A percentile compares a stretch with the other conserved stretches of the same genome.
Conservation (phyloP, 2,329 filamentous ascomycete species). For the Botryotinia convoluta region DNA sequence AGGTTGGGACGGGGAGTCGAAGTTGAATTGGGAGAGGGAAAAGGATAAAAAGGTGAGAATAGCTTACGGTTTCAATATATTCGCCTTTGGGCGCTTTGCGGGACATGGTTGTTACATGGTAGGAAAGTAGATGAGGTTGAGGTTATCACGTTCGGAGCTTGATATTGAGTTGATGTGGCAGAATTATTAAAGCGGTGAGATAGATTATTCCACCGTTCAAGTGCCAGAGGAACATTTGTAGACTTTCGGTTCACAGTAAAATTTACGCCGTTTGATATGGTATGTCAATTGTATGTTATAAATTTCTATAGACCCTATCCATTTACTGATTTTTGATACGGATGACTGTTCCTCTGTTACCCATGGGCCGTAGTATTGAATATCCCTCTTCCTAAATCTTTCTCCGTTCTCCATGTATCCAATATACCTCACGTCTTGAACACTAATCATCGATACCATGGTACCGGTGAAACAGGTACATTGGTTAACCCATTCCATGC, state of each 20-base stretch:
- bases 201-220: background rate
- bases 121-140: conserved; percentile 1
- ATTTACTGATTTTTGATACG: background rate
- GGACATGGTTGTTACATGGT: conserved; percentile 55
- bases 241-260: background rate
- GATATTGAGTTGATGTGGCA: background rate
- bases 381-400: background rate
- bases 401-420: background rate
- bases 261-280: background rate
- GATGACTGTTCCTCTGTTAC: background rate
- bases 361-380: background rate
- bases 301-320: background rate
- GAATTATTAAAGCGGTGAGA: conserved; percentile 10
- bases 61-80: conserved; percentile 88
- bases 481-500: conserved; percentile 33
- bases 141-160: background rate
- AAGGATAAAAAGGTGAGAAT: background rate
- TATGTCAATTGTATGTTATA: too few species aligned
- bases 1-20: background rate
- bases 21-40: background rate
- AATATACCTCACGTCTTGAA: background rate
- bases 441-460: conserved; percentile 24
- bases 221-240: background rate
- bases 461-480: conserved; percentile 31
- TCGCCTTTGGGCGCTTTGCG: conserved; percentile 79